A percentile compares a stretch with the other conserved stretches of the same genome.
These are phyloP conservation scores for Crucihimalaya himalaica DNA, from an alignment of 345 rosid species.

Conservation along the genomic window DNA sequence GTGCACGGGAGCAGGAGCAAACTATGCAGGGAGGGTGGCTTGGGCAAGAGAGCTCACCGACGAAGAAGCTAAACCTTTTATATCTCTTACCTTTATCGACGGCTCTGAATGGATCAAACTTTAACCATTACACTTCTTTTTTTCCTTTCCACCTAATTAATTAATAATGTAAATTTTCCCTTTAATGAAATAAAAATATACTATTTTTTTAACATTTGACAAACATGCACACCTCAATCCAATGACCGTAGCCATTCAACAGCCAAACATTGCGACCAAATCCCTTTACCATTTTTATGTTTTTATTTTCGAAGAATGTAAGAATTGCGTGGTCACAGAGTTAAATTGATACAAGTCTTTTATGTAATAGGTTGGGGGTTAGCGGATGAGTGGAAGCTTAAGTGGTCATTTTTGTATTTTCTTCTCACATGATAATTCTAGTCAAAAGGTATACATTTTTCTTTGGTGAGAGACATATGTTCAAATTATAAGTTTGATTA, in stretches of 20 bases:
- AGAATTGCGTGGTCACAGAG: neutral
- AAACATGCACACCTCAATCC: neutral
- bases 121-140: constrained; percentile 31
- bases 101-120: constrained; percentile 86
- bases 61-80: constrained; percentile 87
- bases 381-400: neutral
- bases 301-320: neutral
- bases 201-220: neutral
- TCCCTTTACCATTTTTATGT: neutral
- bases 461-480: too few relatives aligned
- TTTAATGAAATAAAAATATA: neutral
- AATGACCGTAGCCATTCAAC: neutral
- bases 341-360: neutral
- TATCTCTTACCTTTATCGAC: constrained; percentile 75
- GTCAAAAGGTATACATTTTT: too few relatives aligned
- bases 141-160: neutral
- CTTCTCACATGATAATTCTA: neutral
- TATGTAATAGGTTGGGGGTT: neutral
- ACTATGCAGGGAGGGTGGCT: constrained; percentile 78
- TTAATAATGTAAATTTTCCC: constrained; percentile 31
- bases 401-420: neutral
- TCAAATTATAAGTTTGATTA: too few relatives aligned
- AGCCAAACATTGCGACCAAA: constrained; percentile 6
- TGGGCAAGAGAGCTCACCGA: constrained; percentile 93
- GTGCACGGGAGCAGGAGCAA: constrained; percentile 87